Base-by-base conservation (phyloP, 495 filamentous ascomycete genomes). In the Alectoria sarmentosa region DNA sequence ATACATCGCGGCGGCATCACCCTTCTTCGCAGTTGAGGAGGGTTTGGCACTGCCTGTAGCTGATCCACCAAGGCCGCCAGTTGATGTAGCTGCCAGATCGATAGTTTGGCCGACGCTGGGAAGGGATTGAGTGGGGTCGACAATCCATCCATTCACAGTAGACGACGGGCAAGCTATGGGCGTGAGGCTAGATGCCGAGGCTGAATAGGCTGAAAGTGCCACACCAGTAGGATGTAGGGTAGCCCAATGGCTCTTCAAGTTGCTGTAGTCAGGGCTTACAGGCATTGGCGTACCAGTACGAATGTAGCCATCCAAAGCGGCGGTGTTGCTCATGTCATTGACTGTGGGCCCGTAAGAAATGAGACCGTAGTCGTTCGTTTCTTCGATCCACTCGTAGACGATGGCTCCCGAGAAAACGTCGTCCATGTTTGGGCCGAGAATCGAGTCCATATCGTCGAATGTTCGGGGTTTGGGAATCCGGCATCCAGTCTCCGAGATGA, bases 361-460 rank as follows among this genome's bases (percentile, higher is more conserved):
- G 42, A 96, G 77, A 61, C 91, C 91, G 72, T 95, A 96, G 70
- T 90, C 75, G 73, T 95, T 96, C 55, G 82, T 77, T 74, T 95
- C 91, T 71, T 92, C 75, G 63, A 96, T 89, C 91, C 91, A 96
- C 74, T 96, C 90, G 74, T 96, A 96, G 67, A 93, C 78, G 63
- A 95, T 91, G 39, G 88, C 78, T 62, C 91, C 91, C 36, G 88
- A 91, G 90, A 90, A 96, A 62, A 86, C 83, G 61, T 77, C 73
- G 10, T 76, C 74, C 91, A 96, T 95, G 4, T 89, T 72, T 2
- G 73, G 60, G 56, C 88, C 88, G 67, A 95, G 86, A 65, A 96
- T 91, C 56, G 89, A 83, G 10, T 76, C 74, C 70, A 94, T 90
- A 72, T 96, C 91, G 17, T 81, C 79, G 67, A 94, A 96, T 0